These are phyloP conservation scores for Fusarium torulosum DNA, from an alignment of 2,329 filamentous ascomycete genomes.

Conservation along the genomic window DNA sequence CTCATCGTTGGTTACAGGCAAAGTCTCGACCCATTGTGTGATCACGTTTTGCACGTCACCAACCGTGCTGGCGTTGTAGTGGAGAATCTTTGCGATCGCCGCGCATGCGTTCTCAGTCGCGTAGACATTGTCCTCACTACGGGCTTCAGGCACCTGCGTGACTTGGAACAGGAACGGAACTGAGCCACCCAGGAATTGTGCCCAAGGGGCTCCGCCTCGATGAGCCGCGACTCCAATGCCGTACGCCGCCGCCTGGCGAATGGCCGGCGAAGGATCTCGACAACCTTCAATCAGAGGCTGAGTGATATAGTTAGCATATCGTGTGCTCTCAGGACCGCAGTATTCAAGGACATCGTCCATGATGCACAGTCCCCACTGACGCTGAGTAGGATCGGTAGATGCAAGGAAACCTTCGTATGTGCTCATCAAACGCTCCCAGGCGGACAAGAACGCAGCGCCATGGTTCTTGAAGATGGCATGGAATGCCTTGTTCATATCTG, in stretches of 20 bases:
- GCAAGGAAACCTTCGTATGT: conserved; percentile 90
- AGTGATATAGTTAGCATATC: conserved; percentile 87
- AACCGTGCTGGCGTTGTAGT: conserved; percentile 85
- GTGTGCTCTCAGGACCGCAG: conserved; percentile 88
- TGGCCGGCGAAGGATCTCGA: conserved; percentile 86
- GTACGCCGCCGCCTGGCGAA: conserved; percentile 95
- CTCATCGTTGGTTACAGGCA: conserved; percentile 94
- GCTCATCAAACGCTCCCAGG: conserved; percentile 87
- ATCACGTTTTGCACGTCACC: conserved; percentile 81
- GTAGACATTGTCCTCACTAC: conserved; percentile 93
- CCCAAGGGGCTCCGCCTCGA: conserved; percentile 88
- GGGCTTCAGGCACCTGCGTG: conserved; percentile 82
- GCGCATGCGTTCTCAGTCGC: conserved; percentile 98
- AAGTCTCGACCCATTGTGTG: conserved; percentile 87
- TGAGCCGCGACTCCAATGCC: conserved; percentile 96
- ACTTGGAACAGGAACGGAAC: conserved; percentile 88
- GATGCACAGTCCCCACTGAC: conserved; percentile 99
- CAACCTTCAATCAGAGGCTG: conserved; percentile 89
- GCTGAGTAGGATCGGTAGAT: conserved; percentile 86
- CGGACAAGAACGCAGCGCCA: conserved; percentile 82
- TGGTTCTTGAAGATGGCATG: conserved; percentile 99
- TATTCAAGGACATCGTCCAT: conserved; percentile 99
- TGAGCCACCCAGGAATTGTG: conserved; percentile 84
- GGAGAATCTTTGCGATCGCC: conserved; percentile 95
- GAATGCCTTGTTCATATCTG: conserved; percentile 99